A percentile compares a stretch with the other conserved stretches of the same genome.
Evolutionary conservation across 176 grass and related monocot species (phyloP).

Genomic region (Oryza coarctata): DNA sequence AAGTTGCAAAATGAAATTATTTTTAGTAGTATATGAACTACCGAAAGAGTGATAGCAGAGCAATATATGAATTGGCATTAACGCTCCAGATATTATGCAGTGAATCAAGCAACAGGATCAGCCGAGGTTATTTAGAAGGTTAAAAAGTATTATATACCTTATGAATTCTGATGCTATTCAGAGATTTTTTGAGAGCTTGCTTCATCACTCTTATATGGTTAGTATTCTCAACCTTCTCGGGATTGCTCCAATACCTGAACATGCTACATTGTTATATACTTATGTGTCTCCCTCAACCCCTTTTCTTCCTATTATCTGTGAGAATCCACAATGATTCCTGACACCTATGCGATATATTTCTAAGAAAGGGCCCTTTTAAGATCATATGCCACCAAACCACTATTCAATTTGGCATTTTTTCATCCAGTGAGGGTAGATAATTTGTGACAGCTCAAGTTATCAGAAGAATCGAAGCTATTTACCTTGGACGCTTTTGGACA

Average conservation of each 20-base stretch:
- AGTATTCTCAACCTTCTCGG: slow-evolving; percentile 60
- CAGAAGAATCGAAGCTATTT: slow-evolving; percentile 5
- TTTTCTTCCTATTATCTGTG: background rate
- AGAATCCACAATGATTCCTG: slow-evolving; percentile 31
- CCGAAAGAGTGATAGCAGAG: background rate
- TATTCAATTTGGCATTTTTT: slow-evolving; percentile 27
- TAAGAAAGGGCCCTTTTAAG: background rate
- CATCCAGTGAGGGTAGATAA: background rate
- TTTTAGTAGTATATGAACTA: background rate
- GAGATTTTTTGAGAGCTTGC: slow-evolving; percentile 63
- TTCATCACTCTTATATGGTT: slow-evolving; percentile 74
- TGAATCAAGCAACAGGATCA: background rate
- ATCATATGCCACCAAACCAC: slow-evolving; percentile 35
- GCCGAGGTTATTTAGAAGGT: background rate
- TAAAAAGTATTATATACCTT: slow-evolving; percentile 40
- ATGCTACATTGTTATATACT: slow-evolving; percentile 18
- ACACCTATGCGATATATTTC: slow-evolving; percentile 12
- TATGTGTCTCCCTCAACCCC: background rate
- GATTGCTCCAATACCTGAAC: slow-evolving; percentile 70
- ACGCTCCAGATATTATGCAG: background rate
- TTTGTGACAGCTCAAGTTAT: background rate
- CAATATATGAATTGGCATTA: background rate
- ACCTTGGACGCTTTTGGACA: slow-evolving; percentile 59
- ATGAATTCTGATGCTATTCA: slow-evolving; percentile 45
- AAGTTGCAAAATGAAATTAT: slow-evolving; percentile 21